These are phyloP conservation scores for Panicum miliaceum DNA, from an alignment of 176 grass and related monocot genomes.

Conservation along the genomic window DNA sequence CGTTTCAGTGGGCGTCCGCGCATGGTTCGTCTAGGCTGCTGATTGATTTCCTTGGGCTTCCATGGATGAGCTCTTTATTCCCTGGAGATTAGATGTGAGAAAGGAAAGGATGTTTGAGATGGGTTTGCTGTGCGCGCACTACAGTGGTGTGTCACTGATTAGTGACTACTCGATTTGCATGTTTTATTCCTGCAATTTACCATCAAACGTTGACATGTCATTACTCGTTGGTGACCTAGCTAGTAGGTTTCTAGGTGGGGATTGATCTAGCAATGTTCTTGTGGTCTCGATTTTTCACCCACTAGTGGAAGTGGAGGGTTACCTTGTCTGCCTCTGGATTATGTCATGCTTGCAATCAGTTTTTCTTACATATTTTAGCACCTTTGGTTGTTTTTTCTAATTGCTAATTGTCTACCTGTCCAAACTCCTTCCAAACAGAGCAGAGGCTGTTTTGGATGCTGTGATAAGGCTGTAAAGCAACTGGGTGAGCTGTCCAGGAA, in stretches of 20 bases:
- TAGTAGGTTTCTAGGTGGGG: neutral
- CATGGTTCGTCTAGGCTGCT: neutral
- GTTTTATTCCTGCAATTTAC: neutral
- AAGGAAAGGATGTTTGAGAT: neutral
- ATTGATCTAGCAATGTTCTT: neutral
- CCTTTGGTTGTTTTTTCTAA: neutral
- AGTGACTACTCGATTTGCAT: neutral
- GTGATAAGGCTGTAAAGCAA: conserved; percentile 44
- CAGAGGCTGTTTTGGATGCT: conserved; percentile 76
- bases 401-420: conserved; percentile 49
- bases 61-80: neutral
- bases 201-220: neutral
- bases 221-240: neutral
- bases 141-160: neutral
- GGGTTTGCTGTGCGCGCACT: neutral
- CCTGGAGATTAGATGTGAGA: neutral
- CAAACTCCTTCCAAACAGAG: conserved; percentile 64
- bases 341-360: neutral
- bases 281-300: neutral
- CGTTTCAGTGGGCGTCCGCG: neutral
- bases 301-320: neutral
- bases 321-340: neutral
- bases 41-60: neutral
- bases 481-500: conserved; percentile 38
- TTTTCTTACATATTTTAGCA: neutral